phyloP scores from a whole-genome alignment of 495 filamentous ascomycete species.

The Aspergillus olivimuriae region DNA sequence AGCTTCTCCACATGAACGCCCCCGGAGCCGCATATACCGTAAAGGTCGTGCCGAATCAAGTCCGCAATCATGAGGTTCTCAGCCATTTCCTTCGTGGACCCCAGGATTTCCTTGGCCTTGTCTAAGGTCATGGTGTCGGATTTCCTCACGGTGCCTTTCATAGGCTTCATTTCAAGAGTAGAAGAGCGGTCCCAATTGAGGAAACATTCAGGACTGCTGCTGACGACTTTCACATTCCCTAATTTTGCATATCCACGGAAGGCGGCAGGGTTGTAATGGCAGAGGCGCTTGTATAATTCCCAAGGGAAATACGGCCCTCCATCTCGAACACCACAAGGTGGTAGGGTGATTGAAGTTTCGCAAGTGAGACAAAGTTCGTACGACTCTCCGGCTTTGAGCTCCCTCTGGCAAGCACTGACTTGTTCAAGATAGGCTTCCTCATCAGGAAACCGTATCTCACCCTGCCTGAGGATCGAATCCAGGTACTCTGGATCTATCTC shows the following conservation, averaged over 20 bases:
- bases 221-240: constrained; percentile 61
- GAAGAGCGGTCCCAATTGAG: constrained; percentile 57
- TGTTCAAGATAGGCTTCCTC: constrained; percentile 54
- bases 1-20: constrained; percentile 61
- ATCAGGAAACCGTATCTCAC: constrained; percentile 37
- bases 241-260: constrained; percentile 81
- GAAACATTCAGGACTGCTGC: constrained; percentile 90
- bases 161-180: constrained; percentile 56
- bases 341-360: constrained; percentile 56
- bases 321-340: constrained; percentile 14
- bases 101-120: constrained; percentile 62
- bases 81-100: constrained; percentile 79
- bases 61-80: constrained; percentile 99
- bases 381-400: constrained; percentile 72
- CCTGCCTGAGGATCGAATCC: constrained; percentile 27
- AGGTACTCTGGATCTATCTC: constrained; percentile 19
- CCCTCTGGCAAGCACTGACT: constrained; percentile 62
- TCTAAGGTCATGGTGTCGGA: constrained; percentile 53
- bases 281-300: constrained; percentile 66
- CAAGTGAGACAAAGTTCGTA: constrained; percentile 91
- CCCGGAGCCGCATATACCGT: constrained; percentile 67
- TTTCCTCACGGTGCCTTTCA: constrained; percentile 92
- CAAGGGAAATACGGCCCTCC: constrained; percentile 41
- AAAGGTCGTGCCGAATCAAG: constrained; percentile 85
- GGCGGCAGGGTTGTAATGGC: constrained; percentile 70